Conservation (phyloP, 495 filamentous ascomycete genomes). For the Rostrohypoxylon terebratum region DNA sequence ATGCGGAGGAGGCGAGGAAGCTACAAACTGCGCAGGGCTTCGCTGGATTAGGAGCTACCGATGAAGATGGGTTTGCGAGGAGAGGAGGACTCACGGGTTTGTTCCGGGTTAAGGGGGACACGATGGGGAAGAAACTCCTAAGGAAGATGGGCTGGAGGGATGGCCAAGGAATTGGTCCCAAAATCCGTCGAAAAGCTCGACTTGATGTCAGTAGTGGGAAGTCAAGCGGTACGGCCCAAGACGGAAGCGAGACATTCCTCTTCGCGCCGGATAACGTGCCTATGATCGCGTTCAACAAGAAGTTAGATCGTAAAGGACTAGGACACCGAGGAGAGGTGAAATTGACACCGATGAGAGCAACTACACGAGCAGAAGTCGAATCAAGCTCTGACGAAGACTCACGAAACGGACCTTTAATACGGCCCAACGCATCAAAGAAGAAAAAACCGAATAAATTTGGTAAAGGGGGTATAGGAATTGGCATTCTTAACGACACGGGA, state of each 20-base stretch:
- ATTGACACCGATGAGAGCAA: slow-evolving; percentile 51
- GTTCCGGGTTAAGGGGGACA: slow-evolving; percentile 80
- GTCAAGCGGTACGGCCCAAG: slow-evolving; percentile 42
- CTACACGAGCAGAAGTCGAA: slow-evolving; percentile 40
- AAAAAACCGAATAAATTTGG: slow-evolving; percentile 63
- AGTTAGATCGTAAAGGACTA: slow-evolving; percentile 83
- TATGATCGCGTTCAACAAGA: slow-evolving; percentile 80
- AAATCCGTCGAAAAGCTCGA: slow-evolving; percentile 79
- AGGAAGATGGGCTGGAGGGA: slow-evolving; percentile 97
- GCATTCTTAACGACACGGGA: slow-evolving; percentile 91
- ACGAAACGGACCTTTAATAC: slow-evolving; percentile 50
- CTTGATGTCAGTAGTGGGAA: slow-evolving; percentile 66
- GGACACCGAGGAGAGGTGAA: slow-evolving; percentile 78
- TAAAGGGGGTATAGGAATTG: slow-evolving; percentile 83
- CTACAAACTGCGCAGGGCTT: slow-evolving; percentile 79
- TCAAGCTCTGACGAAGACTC: slow-evolving; percentile 67
- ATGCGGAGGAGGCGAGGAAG: slow-evolving; percentile 79
- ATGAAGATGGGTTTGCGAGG: slow-evolving; percentile 61
- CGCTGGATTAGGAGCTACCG: slow-evolving; percentile 79
- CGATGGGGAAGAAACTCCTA: slow-evolving; percentile 87
- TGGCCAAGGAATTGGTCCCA: slow-evolving; percentile 92
- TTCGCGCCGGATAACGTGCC: slow-evolving; percentile 90
- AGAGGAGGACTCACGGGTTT: slow-evolving; percentile 76
- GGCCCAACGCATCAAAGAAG: slow-evolving; percentile 47
- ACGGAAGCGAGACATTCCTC: slow-evolving; percentile 69